Conservation (phyloP, 192 early-diverging fungal genomes). For the Coemansia sp. region DNA sequence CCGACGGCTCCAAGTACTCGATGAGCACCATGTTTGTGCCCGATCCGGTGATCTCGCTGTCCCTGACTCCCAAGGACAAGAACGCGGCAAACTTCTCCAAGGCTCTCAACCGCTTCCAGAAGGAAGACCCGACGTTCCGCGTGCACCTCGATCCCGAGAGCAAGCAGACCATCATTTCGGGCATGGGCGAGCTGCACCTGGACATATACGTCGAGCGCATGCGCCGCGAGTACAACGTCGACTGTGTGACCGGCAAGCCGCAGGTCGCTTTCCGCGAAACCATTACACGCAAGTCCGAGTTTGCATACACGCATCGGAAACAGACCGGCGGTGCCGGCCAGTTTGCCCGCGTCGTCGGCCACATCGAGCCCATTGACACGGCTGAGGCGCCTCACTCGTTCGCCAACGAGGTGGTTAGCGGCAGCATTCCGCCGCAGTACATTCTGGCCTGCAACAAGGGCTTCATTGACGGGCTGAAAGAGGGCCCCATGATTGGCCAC, state of each 20-base stretch:
- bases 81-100: slow-evolving; percentile 67
- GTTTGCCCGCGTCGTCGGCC: slow-evolving; percentile 86
- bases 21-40: slow-evolving; percentile 99
- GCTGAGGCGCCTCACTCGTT: slow-evolving; percentile 70
- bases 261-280: slow-evolving; percentile 98
- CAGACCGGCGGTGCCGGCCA: slow-evolving; percentile 96
- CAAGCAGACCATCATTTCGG: slow-evolving; percentile 85
- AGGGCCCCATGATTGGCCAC: slow-evolving; percentile 90
- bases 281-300: slow-evolving; percentile 64
- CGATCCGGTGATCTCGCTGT: slow-evolving; percentile 93
- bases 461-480: slow-evolving; percentile 81
- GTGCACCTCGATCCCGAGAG: slow-evolving; percentile 73
- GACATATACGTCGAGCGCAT: slow-evolving; percentile 98
- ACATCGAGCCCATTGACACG: slow-evolving; percentile 78
- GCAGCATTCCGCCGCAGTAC: slow-evolving; percentile 89
- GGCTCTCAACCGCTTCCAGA: slow-evolving; percentile 75
- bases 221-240: slow-evolving; percentile 94
- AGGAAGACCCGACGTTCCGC: slow-evolving; percentile 83
- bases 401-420: slow-evolving; percentile 82
- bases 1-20: slow-evolving; percentile 76
- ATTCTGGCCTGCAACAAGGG: slow-evolving; percentile 97
- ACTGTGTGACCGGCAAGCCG: slow-evolving; percentile 94
- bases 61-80: slow-evolving; percentile 87
- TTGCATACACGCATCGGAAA: slow-evolving; percentile 99
- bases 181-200: slow-evolving; percentile 85